These are phyloP conservation scores for Psidium guajava DNA, from an alignment of 345 rosid species.

Conservation along the genomic window DNA sequence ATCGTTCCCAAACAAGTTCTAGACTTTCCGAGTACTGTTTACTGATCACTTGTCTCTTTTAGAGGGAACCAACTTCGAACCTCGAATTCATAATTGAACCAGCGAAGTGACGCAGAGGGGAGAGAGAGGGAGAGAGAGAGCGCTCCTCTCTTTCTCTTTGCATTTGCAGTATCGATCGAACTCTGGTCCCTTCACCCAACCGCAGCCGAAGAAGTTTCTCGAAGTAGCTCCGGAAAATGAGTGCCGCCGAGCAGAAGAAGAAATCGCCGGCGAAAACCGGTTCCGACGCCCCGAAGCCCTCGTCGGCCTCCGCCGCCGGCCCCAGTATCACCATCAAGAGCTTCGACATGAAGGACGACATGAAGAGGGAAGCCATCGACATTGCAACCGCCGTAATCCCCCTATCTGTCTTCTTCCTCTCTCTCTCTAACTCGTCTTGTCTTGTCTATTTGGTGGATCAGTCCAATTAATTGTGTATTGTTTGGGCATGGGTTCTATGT, in stretches of 20 bases:
- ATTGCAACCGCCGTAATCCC: conserved; percentile 21
- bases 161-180: neutral
- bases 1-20: no score
- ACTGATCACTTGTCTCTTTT: no score
- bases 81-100: no score
- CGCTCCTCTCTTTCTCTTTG: neutral
- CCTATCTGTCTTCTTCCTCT: neutral
- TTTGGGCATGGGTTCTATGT: neutral
- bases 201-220: neutral
- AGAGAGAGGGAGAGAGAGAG: no score
- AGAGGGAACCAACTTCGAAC: no score
- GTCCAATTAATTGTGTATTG: neutral
- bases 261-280: conserved; percentile 31
- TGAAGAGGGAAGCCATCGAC: no score
- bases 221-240: neutral
- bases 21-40: no score
- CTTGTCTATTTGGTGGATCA: neutral
- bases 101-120: no score
- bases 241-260: conserved; percentile 49
- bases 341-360: no score
- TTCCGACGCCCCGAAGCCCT: conserved; percentile 49
- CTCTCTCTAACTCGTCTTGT: neutral
- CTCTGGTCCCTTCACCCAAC: neutral
- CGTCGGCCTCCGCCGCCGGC: conserved; percentile 56
- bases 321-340: no score